Conservation (phyloP, 805 yeast genomes). For the Yarrowia sp. region DNA sequence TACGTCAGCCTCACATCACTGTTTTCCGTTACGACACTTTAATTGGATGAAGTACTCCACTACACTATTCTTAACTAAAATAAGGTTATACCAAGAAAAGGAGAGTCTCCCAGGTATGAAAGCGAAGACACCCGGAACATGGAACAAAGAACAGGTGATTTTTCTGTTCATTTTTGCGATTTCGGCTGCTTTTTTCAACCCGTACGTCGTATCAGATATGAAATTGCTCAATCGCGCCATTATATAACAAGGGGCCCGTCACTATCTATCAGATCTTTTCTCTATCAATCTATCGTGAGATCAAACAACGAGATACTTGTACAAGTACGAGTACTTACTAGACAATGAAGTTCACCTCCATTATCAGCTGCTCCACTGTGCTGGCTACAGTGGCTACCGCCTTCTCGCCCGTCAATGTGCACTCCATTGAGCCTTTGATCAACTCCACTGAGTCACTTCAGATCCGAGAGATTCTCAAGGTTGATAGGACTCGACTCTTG, state of each 20-base stretch:
- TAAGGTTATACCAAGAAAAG: conserved; percentile 16
- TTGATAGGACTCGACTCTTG: conserved; percentile 8
- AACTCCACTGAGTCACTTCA: conserved; percentile 23
- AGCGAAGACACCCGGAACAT: not conserved
- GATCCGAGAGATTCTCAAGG: conserved; percentile 19
- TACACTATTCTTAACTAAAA: too few species aligned
- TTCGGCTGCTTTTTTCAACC: not conserved
- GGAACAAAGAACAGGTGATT: not conserved
- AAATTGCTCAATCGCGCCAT: not conserved
- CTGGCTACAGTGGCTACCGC: not conserved
- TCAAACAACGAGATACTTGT: not conserved
- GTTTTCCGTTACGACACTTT: conserved; percentile 1
- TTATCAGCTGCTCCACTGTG: not conserved
- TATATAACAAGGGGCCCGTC: not conserved
- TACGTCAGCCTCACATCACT: not conserved
- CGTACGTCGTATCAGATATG: conserved; percentile 6
- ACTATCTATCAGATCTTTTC: conserved; percentile 21
- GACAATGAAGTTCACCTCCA: not conserved
- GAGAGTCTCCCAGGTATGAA: not conserved
- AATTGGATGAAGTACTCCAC: not conserved
- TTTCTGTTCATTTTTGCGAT: conserved; percentile 3
- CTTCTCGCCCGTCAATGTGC: conserved; percentile 15
- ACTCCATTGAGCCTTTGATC: conserved; percentile 26
- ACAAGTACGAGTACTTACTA: too few species aligned
- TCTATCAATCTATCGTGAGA: not conserved